Evolutionary conservation across 352 stramenopile species (phyloP), one percentile per base, ranked within the genome.

Genomic region (Phytophthora fragariae): DNA sequence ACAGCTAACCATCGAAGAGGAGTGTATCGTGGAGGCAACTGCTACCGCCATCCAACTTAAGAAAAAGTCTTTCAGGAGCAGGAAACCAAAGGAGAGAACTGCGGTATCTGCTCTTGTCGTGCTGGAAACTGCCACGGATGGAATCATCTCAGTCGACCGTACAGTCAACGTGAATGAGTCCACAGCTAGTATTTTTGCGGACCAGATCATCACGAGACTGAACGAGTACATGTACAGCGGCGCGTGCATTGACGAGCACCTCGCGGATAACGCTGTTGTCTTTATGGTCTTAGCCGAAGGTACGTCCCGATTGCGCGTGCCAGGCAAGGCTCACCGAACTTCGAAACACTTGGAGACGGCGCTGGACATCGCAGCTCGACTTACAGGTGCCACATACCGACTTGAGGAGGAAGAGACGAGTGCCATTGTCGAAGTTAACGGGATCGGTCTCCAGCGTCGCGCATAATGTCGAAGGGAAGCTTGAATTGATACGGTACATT

Each of bases 261-360:
- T 94, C 1, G 85, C 87, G 0, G 87, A 94, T 72, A 93, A 94
- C 49, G 65, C 70, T 1, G 73, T 93, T 21, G 82, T 93, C 35
- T 92, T 84, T 59, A 92, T 94, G 85, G 81, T 83, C 11, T 74
- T 94, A 19, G 84, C 87, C 1, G 41, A 47, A 11, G 87, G 85
- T 1, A 80, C 75, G 0, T 94, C 87, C 33, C 66, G 75, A 0
- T 53, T 94, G 39, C 83, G 85, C 10, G 80, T 94, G 17, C 83
- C 84, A 0, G 63, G 68, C 9, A 85, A 84, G 39, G 68, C 71
- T 0, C 69, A 81, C 10, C 80, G 81, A 19, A 74, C 77, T 9
- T 92, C 84, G 11, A 62, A 86, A 41, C 84, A 92, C 29, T 65
- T 92, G 6, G 83, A 92, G 60, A 92, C 84, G 0, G 84, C 84